Evolutionary conservation across 257 asterid genomes (phyloP).

Genomic region (Przewalskia tangutica): DNA sequence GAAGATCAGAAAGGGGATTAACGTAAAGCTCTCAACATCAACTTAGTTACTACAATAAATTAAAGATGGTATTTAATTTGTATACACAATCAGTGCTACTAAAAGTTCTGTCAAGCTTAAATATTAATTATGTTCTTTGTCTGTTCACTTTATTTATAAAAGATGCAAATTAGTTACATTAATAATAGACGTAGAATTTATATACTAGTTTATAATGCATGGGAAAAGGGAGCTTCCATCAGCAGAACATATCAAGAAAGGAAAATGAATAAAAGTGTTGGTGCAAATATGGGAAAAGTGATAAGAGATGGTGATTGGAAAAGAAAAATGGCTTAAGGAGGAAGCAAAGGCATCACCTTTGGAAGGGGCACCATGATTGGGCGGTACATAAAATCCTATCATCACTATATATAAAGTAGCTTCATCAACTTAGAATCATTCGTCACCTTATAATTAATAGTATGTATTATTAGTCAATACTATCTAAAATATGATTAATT

Average conservation of each 20-base stretch:
- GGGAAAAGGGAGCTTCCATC: not conserved
- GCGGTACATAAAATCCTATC: not conserved
- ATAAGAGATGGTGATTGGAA: not conserved
- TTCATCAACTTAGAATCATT: not conserved
- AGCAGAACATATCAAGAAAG: not conserved
- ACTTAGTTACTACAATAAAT: not conserved
- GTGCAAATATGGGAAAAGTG: not conserved
- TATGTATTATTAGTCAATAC: not conserved
- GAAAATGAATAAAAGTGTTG: not conserved
- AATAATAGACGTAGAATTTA: not conserved
- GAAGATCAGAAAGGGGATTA: too few species aligned
- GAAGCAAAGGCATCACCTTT: not conserved
- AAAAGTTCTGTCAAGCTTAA: not conserved
- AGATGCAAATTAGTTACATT: not conserved
- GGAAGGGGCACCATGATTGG: not conserved
- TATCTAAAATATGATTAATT: not conserved
- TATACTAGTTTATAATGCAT: not conserved
- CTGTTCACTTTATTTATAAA: not conserved
- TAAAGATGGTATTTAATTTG: too few species aligned
- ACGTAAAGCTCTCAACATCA: too few species aligned
- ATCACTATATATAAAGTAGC: not conserved
- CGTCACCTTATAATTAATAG: not conserved
- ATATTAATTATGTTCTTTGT: not conserved
- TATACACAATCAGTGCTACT: not conserved
- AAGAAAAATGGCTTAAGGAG: constrained; percentile 1